These are phyloP conservation scores for Fragaria ananassa DNA, from an alignment of 306 rosid species.

Conservation along the genomic window DNA sequence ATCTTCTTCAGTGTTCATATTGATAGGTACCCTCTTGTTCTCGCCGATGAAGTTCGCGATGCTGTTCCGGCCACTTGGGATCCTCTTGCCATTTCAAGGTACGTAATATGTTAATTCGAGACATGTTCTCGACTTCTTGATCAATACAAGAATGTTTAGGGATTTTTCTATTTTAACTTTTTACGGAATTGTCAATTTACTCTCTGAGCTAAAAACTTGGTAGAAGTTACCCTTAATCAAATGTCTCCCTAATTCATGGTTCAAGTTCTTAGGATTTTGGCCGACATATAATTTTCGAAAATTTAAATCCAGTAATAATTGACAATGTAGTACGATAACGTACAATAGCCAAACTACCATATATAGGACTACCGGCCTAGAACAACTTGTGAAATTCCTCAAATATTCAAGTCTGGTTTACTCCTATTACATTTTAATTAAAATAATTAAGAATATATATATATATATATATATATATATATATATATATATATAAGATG, in stretches of 20 bases:
- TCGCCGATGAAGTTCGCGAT: constrained; percentile 46
- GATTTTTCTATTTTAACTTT: neutral
- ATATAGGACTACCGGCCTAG: neutral
- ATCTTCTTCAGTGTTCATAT: constrained; percentile 55
- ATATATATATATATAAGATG: neutral
- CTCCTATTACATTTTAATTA: neutral
- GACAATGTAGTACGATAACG: no score
- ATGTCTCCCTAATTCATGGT: no score
- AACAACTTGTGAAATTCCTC: neutral
- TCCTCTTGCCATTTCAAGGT: constrained; percentile 86
- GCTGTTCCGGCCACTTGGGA: constrained; percentile 87
- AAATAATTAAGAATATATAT: no score
- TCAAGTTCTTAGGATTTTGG: neutral
- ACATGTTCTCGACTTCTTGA: neutral
- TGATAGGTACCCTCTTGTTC: constrained; percentile 63
- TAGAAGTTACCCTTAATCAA: neutral
- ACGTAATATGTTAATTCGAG: neutral
- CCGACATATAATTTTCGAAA: neutral
- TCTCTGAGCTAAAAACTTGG: neutral
- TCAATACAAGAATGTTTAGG: neutral
- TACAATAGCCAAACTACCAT: neutral
- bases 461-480: no score
- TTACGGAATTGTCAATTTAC: neutral
- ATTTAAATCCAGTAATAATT: neutral
- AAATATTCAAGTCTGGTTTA: neutral